phyloP scores from a whole-genome alignment of 192 early-diverging fungal species.

The Oehlia diaphana region DNA sequence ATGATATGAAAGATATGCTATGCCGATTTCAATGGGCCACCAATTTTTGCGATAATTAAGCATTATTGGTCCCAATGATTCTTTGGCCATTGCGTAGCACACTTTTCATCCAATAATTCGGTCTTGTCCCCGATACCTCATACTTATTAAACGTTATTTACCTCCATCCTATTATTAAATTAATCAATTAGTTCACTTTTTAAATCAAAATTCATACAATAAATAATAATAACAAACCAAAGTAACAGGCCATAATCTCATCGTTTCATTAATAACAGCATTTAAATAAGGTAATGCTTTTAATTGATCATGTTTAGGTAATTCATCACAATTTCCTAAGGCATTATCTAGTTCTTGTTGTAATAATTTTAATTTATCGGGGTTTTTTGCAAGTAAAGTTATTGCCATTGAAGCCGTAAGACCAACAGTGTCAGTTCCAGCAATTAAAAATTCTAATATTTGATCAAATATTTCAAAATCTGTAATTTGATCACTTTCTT shows the following conservation, averaged over 20 bases:
- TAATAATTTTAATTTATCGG: slow-evolving; percentile 27
- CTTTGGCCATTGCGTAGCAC: no score
- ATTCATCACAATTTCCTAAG: slow-evolving; percentile 24
- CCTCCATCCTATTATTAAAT: slow-evolving; percentile 6
- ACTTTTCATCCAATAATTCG: no score
- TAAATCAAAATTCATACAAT: neutral
- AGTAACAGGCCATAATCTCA: slow-evolving; percentile 50
- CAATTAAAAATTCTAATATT: slow-evolving; percentile 32
- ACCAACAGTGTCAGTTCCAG: slow-evolving; percentile 39
- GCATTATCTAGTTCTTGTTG: slow-evolving; percentile 32
- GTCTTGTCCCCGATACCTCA: neutral
- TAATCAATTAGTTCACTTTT: neutral
- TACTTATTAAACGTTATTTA: neutral
- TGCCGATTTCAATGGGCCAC: no score
- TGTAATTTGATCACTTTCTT: slow-evolving; percentile 26
- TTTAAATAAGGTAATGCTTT: slow-evolving; percentile 56
- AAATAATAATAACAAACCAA: slow-evolving; percentile 10
- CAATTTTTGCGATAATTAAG: no score
- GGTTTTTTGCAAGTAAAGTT: slow-evolving; percentile 35
- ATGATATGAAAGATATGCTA: no score
- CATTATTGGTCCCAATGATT: no score
- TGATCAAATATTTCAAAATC: slow-evolving; percentile 35
- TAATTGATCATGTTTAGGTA: slow-evolving; percentile 49
- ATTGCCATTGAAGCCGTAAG: slow-evolving; percentile 34
- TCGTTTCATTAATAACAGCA: slow-evolving; percentile 58